These are phyloP conservation scores for Penicillium sclerotiorum DNA, from an alignment of 2,329 filamentous ascomycete species.

Conservation along the genomic window DNA sequence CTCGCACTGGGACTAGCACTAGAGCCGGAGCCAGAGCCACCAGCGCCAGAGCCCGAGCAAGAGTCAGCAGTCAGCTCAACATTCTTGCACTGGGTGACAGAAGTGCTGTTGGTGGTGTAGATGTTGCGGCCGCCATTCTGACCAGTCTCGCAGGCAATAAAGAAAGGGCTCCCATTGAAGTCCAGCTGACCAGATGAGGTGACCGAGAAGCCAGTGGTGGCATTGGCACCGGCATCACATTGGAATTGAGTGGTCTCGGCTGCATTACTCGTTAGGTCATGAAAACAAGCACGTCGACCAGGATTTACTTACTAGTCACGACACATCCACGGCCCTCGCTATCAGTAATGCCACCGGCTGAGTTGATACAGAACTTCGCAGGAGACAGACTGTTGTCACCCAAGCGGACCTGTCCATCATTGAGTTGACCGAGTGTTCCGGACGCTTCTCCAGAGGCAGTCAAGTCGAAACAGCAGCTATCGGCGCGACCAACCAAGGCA, in stretches of 20 bases:
- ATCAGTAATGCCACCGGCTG: constrained; percentile 59
- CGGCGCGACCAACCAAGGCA: constrained; percentile 42
- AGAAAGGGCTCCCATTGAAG: constrained; percentile 55
- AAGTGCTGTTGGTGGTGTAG: constrained; percentile 40
- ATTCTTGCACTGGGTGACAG: constrained; percentile 37
- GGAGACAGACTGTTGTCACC: constrained; percentile 50
- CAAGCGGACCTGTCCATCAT: constrained; percentile 64
- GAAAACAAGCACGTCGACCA: too few species aligned
- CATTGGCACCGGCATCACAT: constrained; percentile 59
- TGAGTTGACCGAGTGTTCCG: constrained; percentile 62
- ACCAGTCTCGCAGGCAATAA: constrained; percentile 63
- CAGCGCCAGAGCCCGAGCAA: constrained; percentile 33
- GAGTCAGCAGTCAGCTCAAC: constrained; percentile 39
- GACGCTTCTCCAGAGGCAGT: constrained; percentile 52
- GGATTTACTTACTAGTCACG: constrained; percentile 56
- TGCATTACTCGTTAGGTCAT: constrained; percentile 28
- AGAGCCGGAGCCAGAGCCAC: constrained; percentile 21
- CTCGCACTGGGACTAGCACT: constrained; percentile 15
- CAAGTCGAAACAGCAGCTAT: constrained; percentile 57
- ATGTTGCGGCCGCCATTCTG: constrained; percentile 45
- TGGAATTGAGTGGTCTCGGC: constrained; percentile 62
- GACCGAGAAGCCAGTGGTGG: constrained; percentile 60
- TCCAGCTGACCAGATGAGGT: constrained; percentile 55
- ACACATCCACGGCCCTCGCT: constrained; percentile 62
- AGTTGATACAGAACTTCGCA: constrained; percentile 59